Evolutionary conservation across 2,329 filamentous ascomycete species (phyloP).

Genomic region (Phaeoacremonium minimum): DNA sequence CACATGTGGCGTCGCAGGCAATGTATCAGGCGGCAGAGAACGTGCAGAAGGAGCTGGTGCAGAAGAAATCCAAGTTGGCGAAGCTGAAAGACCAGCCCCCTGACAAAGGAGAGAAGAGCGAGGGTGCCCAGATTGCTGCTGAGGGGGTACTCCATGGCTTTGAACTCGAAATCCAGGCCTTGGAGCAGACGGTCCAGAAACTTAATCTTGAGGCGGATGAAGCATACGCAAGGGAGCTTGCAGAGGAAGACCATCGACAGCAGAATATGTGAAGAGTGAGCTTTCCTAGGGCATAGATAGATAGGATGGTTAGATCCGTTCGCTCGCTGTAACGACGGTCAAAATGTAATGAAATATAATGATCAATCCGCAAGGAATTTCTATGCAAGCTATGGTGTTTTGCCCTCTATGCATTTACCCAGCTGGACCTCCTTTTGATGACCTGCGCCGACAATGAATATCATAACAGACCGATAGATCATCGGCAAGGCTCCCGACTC

Average conservation of each 20-base stretch:
- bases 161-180: constrained; percentile 30
- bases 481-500: no score
- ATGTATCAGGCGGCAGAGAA: constrained; percentile 30
- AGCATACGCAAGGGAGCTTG: constrained; percentile 39
- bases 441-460: no score
- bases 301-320: no score
- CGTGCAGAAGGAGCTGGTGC: constrained; percentile 26
- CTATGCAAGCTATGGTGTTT: no score
- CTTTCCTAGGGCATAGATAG: no score
- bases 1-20: constrained; percentile 18
- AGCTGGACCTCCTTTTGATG: no score
- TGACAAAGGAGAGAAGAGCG: constrained; percentile 10
- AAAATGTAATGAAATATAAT: no score
- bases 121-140: constrained; percentile 4
- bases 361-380: no score
- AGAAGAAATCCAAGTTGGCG: constrained; percentile 20
- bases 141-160: constrained; percentile 17
- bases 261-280: no score
- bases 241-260: constrained; percentile 4
- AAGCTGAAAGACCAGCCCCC: constrained; percentile 16
- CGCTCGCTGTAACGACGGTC: no score
- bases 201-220: constrained; percentile 41
- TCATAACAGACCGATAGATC: no score
- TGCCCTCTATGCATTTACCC: no score
- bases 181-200: constrained; percentile 30